Evolutionary conservation across 2,329 filamentous ascomycete species (phyloP).

Genomic region (Cladorrhinum sp.): DNA sequence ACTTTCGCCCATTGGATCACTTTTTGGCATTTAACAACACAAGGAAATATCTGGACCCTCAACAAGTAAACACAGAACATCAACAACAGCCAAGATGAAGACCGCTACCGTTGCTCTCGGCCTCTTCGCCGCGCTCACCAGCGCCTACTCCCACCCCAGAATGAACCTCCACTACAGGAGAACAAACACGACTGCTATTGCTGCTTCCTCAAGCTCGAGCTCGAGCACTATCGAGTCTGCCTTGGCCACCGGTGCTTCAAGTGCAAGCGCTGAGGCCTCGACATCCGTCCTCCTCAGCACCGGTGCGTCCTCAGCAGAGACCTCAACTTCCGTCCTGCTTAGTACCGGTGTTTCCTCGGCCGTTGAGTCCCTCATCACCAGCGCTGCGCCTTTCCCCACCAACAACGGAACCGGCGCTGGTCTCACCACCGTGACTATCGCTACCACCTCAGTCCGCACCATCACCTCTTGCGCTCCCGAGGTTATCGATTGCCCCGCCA

Average conservation of each 20-base stretch:
- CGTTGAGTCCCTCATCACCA: constrained; percentile 12
- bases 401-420: constrained; percentile 19
- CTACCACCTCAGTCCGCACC: constrained; percentile 36
- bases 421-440: constrained; percentile 40
- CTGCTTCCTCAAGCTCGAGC: constrained; percentile 2
- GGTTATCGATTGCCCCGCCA: constrained; percentile 41
- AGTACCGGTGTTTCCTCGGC: constrained; percentile 15
- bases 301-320: not conserved
- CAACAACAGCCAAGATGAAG: constrained; percentile 46
- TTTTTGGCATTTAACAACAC: constrained; percentile 14
- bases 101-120: constrained; percentile 41
- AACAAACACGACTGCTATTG: constrained; percentile 25
- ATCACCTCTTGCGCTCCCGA: constrained; percentile 38
- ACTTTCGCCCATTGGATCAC: constrained; percentile 31
- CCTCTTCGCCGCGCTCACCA: constrained; percentile 43
- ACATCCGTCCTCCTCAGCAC: constrained; percentile 3
- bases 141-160: constrained; percentile 42
- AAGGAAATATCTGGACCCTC: constrained; percentile 6
- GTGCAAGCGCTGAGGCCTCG: not conserved
- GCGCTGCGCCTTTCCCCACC: constrained; percentile 17
- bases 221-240: not conserved
- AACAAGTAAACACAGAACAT: constrained; percentile 2
- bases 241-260: constrained; percentile 1
- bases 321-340: constrained; percentile 5
- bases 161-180: constrained; percentile 34